A percentile compares a stretch with the other conserved stretches of the same genome.
Evolutionary conservation across 129 eudicot species (phyloP).

Genomic region (Centaurea solstitialis): DNA sequence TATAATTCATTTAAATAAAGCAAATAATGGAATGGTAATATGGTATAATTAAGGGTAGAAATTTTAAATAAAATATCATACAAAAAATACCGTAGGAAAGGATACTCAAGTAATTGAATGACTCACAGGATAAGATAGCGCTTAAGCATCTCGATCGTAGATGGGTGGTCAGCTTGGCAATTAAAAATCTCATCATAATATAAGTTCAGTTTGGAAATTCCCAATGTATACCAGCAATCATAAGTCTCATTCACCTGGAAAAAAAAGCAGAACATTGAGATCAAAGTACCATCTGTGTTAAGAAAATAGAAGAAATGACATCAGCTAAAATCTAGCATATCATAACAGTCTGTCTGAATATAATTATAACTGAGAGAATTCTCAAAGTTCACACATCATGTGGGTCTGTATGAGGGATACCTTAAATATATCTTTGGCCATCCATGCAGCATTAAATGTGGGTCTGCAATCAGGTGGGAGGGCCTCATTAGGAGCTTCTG

Average conservation of each 20-base stretch:
- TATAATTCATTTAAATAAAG: background rate
- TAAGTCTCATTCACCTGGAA: slow-evolving; percentile 85
- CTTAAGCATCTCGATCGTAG: slow-evolving; percentile 70
- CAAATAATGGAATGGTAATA: background rate
- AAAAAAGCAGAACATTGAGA: slow-evolving; percentile 7
- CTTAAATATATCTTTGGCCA: slow-evolving; percentile 76
- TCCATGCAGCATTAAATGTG: slow-evolving; percentile 78
- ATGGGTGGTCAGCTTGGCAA: slow-evolving; percentile 78
- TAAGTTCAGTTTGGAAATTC: slow-evolving; percentile 74
- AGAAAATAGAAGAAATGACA: background rate
- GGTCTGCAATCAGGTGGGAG: slow-evolving; percentile 94
- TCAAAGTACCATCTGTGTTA: background rate
- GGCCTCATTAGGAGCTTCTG: slow-evolving; percentile 97
- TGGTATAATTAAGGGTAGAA: background rate
- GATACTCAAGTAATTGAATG: background rate
- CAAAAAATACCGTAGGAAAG: background rate
- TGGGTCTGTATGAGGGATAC: too few relatives aligned
- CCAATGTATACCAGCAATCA: slow-evolving; percentile 93
- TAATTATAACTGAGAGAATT: background rate
- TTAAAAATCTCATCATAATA: slow-evolving; percentile 64
- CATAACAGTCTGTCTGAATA: background rate
- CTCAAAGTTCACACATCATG: slow-evolving; percentile 9
- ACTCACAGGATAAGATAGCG: slow-evolving; percentile 86
- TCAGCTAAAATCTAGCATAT: background rate
- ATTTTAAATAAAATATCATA: background rate